A percentile compares a stretch with the other conserved stretches of the same genome.
These are phyloP conservation scores for Lasiodiplodia citricola DNA, from an alignment of 2,329 filamentous ascomycete species.

Conservation along the genomic window DNA sequence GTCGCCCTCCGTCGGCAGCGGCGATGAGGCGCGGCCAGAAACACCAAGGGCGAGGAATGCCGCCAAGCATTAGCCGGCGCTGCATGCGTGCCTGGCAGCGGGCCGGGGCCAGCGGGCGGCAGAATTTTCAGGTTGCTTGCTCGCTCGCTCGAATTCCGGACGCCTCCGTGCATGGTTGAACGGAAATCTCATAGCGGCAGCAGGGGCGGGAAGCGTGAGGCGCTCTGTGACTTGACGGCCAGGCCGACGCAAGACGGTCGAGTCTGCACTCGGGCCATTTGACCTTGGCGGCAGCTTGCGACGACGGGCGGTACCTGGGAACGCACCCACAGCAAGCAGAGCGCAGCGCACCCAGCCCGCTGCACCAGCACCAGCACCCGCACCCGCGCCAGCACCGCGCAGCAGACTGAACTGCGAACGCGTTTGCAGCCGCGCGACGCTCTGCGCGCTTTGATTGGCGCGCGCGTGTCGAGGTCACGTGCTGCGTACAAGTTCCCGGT, in stretches of 20 bases:
- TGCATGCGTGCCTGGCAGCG: conserved; percentile 21
- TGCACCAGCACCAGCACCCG: neutral
- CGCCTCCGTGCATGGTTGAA: conserved; percentile 17
- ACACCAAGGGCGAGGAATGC: conserved; percentile 26
- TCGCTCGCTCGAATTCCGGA: conserved; percentile 10
- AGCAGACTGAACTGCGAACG: neutral
- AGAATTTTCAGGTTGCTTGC: conserved; percentile 2
- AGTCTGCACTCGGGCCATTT: neutral
- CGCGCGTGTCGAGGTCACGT: conserved; percentile 8
- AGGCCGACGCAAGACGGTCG: conserved; percentile 4
- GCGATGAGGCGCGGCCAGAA: conserved; percentile 3
- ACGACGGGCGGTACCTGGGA: neutral
- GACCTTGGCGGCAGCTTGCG: conserved; percentile 11
- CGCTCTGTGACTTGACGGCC: neutral
- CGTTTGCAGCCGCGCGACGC: neutral
- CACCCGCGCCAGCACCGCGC: neutral
- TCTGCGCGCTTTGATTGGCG: neutral
- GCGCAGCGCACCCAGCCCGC: neutral
- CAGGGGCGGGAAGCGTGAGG: conserved; percentile 7
- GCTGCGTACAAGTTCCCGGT: neutral
- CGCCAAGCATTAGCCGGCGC: conserved; percentile 11
- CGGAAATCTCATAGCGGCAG: conserved; percentile 1
- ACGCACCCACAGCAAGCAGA: neutral
- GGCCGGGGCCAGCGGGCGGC: conserved; percentile 6
- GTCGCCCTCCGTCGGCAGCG: neutral